phyloP scores from a whole-genome alignment of 352 stramenopile genomes.

The Phytophthora hibernalis region DNA sequence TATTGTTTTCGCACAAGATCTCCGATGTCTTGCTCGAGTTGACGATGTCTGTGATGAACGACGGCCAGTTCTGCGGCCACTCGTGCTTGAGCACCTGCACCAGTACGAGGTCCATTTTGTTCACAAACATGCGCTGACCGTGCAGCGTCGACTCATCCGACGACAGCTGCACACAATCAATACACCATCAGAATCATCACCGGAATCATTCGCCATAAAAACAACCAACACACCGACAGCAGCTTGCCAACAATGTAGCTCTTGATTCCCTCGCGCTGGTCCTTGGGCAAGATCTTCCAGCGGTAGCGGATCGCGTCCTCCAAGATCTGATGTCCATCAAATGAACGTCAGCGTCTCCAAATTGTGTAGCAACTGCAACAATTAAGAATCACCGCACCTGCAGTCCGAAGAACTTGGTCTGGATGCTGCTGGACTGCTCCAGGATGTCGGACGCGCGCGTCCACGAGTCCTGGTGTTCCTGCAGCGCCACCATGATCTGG shows the following conservation, averaged over 20 bases:
- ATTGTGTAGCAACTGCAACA: not conserved
- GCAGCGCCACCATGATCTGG: slow-evolving; percentile 94
- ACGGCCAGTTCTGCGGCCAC: slow-evolving; percentile 99
- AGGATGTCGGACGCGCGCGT: slow-evolving; percentile 96
- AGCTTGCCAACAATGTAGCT: slow-evolving; percentile 98
- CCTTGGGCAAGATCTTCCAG: slow-evolving; percentile 96
- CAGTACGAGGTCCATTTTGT: slow-evolving; percentile 98
- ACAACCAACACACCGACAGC: slow-evolving; percentile 74
- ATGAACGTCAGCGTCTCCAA: not conserved
- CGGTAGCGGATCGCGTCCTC: slow-evolving; percentile 97
- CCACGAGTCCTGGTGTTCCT: slow-evolving; percentile 94
- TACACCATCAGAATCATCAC: not conserved
- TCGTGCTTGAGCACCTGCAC: slow-evolving; percentile 99
- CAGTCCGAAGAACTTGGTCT: slow-evolving; percentile 95
- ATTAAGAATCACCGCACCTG: slow-evolving; percentile 56
- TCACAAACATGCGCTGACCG: slow-evolving; percentile 94
- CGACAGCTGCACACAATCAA: slow-evolving; percentile 66
- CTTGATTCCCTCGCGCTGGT: slow-evolving; percentile 98
- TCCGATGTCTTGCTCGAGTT: slow-evolving; percentile 95
- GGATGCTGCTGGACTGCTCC: slow-evolving; percentile 89
- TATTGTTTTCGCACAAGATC: slow-evolving; percentile 99
- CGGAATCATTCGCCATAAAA: not conserved
- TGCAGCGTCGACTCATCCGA: slow-evolving; percentile 90
- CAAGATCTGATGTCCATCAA: slow-evolving; percentile 84
- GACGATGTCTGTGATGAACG: slow-evolving; percentile 98